Evolutionary conservation across 2,329 filamentous ascomycete genomes (phyloP).

Genomic region (Trichoderma polysporum): DNA sequence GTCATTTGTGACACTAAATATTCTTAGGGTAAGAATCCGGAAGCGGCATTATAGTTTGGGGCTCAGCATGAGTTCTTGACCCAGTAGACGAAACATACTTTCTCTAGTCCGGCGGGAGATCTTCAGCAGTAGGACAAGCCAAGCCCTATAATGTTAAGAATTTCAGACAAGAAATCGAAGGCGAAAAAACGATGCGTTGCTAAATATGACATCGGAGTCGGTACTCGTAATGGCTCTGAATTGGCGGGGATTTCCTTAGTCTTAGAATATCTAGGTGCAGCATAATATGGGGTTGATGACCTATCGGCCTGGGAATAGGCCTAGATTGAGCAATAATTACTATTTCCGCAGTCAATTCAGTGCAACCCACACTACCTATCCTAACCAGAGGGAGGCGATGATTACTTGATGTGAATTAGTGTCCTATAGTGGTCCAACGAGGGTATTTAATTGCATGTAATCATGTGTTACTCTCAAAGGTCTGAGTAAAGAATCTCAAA

Average conservation of each 20-base stretch:
- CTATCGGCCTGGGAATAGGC: not conserved
- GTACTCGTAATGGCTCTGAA: not conserved
- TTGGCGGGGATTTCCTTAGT: not conserved
- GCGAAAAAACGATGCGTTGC: not conserved
- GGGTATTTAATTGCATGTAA: too few species aligned
- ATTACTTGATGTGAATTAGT: not conserved
- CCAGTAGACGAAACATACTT: not conserved
- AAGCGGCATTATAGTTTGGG: not conserved
- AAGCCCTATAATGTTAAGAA: too few species aligned
- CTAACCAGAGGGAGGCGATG: not conserved
- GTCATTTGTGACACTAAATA: not conserved
- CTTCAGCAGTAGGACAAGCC: not conserved
- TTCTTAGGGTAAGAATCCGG: not conserved
- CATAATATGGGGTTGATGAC: not conserved
- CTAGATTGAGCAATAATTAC: not conserved
- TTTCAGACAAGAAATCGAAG: not conserved
- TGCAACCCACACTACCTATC: too few species aligned
- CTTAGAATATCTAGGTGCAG: not conserved
- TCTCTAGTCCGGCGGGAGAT: conserved; percentile 6
- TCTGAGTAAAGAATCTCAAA: too few species aligned
- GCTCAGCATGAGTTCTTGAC: not conserved
- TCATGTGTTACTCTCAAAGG: too few species aligned
- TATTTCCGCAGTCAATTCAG: not conserved
- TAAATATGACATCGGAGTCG: too few species aligned
- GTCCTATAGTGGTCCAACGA: too few species aligned